Conservation (phyloP, 192 early-diverging fungal genomes). For the Spinellus fusiger region DNA sequence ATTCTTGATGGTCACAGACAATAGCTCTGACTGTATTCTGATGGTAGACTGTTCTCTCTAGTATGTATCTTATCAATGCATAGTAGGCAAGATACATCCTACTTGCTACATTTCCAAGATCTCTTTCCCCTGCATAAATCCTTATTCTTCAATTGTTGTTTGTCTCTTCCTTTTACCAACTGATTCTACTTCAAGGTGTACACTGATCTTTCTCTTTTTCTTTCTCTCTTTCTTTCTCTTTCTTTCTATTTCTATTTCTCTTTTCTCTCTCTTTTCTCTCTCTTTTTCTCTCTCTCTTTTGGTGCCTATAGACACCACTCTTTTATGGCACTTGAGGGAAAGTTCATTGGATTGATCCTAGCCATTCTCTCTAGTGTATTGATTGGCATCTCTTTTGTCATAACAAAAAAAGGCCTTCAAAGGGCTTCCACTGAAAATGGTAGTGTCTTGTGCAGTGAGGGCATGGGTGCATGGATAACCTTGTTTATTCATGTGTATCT, state of each 20-base stretch:
- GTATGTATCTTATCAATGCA: too few relatives aligned
- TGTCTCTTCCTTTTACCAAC: too few relatives aligned
- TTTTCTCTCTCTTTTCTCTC: neutral
- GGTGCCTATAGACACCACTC: neutral
- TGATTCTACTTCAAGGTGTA: too few relatives aligned
- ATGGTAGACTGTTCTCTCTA: too few relatives aligned
- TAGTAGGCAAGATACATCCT: too few relatives aligned
- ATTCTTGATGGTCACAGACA: too few relatives aligned
- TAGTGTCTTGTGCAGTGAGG: slow-evolving; percentile 17
- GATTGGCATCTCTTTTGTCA: slow-evolving; percentile 87
- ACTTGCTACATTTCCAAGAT: neutral
- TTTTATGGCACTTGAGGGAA: slow-evolving; percentile 42
- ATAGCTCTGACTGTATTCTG: too few relatives aligned
- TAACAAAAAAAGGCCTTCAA: slow-evolving; percentile 90
- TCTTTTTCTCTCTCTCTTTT: neutral
- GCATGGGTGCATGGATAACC: neutral
- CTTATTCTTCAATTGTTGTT: too few relatives aligned
- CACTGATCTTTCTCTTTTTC: too few relatives aligned
- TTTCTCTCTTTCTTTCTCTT: too few relatives aligned
- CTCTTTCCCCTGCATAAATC: neutral
- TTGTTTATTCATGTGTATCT: neutral
- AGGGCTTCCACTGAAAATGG: slow-evolving; percentile 55
- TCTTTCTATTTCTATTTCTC: neutral
- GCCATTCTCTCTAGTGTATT: slow-evolving; percentile 81
- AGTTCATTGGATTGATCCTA: slow-evolving; percentile 79